Base-by-base conservation (phyloP, 2,329 filamentous ascomycete species). In the Fusarium mundagurra region DNA sequence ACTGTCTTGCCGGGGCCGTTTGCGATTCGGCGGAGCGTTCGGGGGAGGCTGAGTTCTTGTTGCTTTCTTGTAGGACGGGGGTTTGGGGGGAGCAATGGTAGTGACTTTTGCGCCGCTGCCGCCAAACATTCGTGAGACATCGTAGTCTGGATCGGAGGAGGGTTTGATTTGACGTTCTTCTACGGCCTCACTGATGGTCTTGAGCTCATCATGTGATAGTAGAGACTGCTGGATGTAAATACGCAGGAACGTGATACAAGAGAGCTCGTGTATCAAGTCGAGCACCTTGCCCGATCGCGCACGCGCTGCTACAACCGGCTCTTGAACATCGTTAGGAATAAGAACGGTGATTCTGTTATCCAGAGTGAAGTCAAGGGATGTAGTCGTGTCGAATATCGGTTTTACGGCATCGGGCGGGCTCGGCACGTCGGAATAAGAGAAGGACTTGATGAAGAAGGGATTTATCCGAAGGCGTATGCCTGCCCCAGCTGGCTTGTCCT, bases 1-100 rank as follows among this genome's bases (percentile, higher is more conserved):
- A 11, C 61, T 67, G 29, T 67, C 61, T 66, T 60, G 53, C 33
- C 65, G 61, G 22, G 65, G 34, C 18, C 65, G 53, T 60, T 66
- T 67, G n/a, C 62, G 53, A 20, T 27, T 41, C 20, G 18, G 33
- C 6, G 59, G 53, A 33, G 44, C 29, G 20, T n/a, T 60, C 6
- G 51, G 33, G 4, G 34, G 51, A 22, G 45, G 17, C 5, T 53
- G 51, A 14, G 31, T 20, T 29, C 36, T 53, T 6, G 61, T 67
- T 20, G 61, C 64, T 17, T 41, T 64, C 9, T 45, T 34, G 8
- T 67, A 67, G 2, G 64, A 66, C 14, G 64, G 64, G 5, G 61
- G 64, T 36, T 53, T 34, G 2, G 51, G 64, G 6, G 38, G 61
- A 31, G 44, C 6, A 10, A 67, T 36, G 8, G 33, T 50, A 6